Evolutionary conservation across 139 green algal genomes (phyloP).

Genomic region (Desmodesmus armatus): DNA sequence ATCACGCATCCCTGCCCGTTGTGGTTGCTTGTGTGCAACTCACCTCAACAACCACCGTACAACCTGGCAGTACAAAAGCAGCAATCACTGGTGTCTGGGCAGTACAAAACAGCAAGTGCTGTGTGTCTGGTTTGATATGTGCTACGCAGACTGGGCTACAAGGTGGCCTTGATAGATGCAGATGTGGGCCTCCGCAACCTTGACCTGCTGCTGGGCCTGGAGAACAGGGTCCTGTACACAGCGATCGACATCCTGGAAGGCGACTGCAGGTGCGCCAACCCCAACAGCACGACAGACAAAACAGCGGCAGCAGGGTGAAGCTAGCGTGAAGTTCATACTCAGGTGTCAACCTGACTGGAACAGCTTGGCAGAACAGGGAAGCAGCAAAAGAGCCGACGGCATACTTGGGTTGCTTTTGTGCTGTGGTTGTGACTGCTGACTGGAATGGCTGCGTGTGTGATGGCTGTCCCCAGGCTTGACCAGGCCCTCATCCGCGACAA

Average conservation of each 20-base stretch:
- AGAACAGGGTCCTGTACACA: slow-evolving; percentile 93
- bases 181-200: slow-evolving; percentile 93
- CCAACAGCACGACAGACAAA: too few species aligned
- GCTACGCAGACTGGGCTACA: slow-evolving; percentile 77
- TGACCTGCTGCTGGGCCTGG: slow-evolving; percentile 90
- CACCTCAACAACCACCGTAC: not conserved
- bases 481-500: slow-evolving; percentile 93
- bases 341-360: too few species aligned
- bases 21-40: too few species aligned
- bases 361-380: too few species aligned
- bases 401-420: not conserved
- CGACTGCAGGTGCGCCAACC: slow-evolving; percentile 66
- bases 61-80: not conserved
- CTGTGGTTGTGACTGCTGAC: not conserved
- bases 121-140: not conserved
- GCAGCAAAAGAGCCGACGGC: too few species aligned
- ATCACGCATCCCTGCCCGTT: too few species aligned
- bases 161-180: slow-evolving; percentile 88
- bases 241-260: slow-evolving; percentile 92
- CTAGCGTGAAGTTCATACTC: too few species aligned
- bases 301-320: not conserved
- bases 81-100: not conserved
- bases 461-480: slow-evolving; percentile 65
- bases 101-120: not conserved
- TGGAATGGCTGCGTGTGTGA: too few species aligned